A percentile compares a stretch with the other conserved stretches of the same genome.
Conservation (phyloP, 805 yeast genomes). For the Wickerhamiella hasegawae region DNA sequence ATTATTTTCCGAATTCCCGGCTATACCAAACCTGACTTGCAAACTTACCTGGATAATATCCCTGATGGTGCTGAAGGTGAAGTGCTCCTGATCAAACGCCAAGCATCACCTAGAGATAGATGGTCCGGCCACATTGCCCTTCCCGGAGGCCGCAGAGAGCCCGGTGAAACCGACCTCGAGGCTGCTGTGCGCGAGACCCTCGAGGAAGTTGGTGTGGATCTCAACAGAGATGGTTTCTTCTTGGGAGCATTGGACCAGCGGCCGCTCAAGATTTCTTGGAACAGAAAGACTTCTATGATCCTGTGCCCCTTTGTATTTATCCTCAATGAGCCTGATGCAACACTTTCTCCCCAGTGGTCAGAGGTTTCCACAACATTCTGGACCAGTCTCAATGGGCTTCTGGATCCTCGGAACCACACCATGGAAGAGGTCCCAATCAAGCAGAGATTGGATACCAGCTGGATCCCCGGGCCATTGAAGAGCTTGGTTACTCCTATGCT, state of each 20-base stretch:
- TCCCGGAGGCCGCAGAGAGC: constrained; percentile 27
- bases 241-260: constrained; percentile 24
- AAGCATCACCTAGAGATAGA: constrained; percentile 21
- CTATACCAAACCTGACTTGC: constrained; percentile 1
- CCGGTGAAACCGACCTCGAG: constrained; percentile 19
- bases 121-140: constrained; percentile 28
- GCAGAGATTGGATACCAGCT: constrained; percentile 12
- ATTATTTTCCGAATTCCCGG: constrained; percentile 13
- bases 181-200: constrained; percentile 24
- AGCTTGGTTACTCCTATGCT: constrained; percentile 8
- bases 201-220: constrained; percentile 27
- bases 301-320: constrained; percentile 24
- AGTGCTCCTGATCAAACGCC: constrained; percentile 23
- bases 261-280: constrained; percentile 21
- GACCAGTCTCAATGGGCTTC: constrained; percentile 19
- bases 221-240: constrained; percentile 14
- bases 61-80: constrained; percentile 13
- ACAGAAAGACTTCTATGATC: constrained; percentile 19
- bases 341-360: constrained; percentile 17
- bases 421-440: constrained; percentile 13
- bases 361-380: constrained; percentile 26
- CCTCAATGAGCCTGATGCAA: constrained; percentile 12
- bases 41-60: background rate
- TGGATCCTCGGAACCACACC: constrained; percentile 8
- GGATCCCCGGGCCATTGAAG: constrained; percentile 7